A percentile compares a stretch with the other conserved stretches of the same genome.
Conservation (phyloP, 208 protist genomes). For the Trypanosoma vivax region DNA sequence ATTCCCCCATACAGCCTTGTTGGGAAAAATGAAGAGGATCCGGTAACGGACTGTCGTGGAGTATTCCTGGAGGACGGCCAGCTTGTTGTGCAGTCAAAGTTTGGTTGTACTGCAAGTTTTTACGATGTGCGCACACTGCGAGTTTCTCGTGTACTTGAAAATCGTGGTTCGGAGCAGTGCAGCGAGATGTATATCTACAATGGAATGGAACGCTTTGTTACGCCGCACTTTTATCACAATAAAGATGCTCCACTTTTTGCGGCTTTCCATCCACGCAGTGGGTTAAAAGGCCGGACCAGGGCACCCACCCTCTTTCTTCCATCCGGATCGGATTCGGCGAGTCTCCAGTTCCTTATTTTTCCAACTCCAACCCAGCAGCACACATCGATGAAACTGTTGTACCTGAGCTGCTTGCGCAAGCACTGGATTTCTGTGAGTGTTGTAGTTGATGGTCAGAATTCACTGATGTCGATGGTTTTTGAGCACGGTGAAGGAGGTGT, state of each 20-base stretch:
- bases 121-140: slow-evolving; percentile 44
- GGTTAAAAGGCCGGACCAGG: slow-evolving; percentile 33
- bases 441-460: slow-evolving; percentile 27
- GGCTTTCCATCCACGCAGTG: slow-evolving; percentile 10
- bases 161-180: neutral
- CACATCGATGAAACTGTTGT: slow-evolving; percentile 42
- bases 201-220: slow-evolving; percentile 42
- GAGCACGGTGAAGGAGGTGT: slow-evolving; percentile 54
- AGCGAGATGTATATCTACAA: slow-evolving; percentile 30
- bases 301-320: slow-evolving; percentile 38
- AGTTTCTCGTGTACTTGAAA: slow-evolving; percentile 17
- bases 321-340: slow-evolving; percentile 52
- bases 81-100: slow-evolving; percentile 33
- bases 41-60: slow-evolving; percentile 23
- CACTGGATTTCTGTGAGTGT: slow-evolving; percentile 54
- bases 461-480: slow-evolving; percentile 49
- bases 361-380: slow-evolving; percentile 20
- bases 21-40: slow-evolving; percentile 13
- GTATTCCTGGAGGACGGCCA: slow-evolving; percentile 42
- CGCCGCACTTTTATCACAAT: slow-evolving; percentile 35
- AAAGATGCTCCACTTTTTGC: slow-evolving; percentile 10
- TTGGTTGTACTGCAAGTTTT: slow-evolving; percentile 30
- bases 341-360: slow-evolving; percentile 70
- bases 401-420: slow-evolving; percentile 31
- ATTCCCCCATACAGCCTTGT: slow-evolving; percentile 21